phyloP scores from a whole-genome alignment of 805 yeast genomes.

The Debaryomyces prosopidis region DNA sequence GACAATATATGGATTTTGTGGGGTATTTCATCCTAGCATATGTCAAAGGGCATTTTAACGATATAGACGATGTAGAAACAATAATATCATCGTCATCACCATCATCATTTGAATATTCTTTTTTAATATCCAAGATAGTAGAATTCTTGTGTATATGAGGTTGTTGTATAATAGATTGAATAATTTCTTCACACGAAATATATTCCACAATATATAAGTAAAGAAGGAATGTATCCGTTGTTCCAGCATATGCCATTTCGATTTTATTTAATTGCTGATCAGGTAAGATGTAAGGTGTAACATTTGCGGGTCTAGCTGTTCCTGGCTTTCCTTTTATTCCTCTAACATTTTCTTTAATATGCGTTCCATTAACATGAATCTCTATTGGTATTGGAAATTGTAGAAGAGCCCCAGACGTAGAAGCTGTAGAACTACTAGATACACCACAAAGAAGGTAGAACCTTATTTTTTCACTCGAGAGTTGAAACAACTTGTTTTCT shows the following conservation, averaged over 20 bases:
- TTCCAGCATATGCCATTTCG: constrained; percentile 58
- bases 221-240: constrained; percentile 49
- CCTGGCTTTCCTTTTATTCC: constrained; percentile 80
- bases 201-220: constrained; percentile 60
- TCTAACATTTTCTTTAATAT: constrained; percentile 54
- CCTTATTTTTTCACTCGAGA: constrained; percentile 18
- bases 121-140: constrained; percentile 48
- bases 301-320: constrained; percentile 78
- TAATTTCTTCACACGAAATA: constrained; percentile 19
- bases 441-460: constrained; percentile 59
- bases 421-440: constrained; percentile 16
- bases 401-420: constrained; percentile 37
- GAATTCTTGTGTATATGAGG: constrained; percentile 55
- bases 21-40: constrained; percentile 72
- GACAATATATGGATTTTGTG: constrained; percentile 65
- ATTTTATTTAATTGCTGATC: constrained; percentile 40
- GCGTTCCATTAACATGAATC: constrained; percentile 55
- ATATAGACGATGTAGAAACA: constrained; percentile 63
- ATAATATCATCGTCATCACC: constrained; percentile 68
- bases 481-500: constrained; percentile 40
- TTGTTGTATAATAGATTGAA: constrained; percentile 24
- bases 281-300: constrained; percentile 48
- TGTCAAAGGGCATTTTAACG: constrained; percentile 79
- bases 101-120: constrained; percentile 37
- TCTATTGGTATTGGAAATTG: constrained; percentile 76